These are phyloP conservation scores for Ophiostoma himal-ulmi DNA, from an alignment of 2,329 filamentous ascomycete genomes.

Conservation along the genomic window DNA sequence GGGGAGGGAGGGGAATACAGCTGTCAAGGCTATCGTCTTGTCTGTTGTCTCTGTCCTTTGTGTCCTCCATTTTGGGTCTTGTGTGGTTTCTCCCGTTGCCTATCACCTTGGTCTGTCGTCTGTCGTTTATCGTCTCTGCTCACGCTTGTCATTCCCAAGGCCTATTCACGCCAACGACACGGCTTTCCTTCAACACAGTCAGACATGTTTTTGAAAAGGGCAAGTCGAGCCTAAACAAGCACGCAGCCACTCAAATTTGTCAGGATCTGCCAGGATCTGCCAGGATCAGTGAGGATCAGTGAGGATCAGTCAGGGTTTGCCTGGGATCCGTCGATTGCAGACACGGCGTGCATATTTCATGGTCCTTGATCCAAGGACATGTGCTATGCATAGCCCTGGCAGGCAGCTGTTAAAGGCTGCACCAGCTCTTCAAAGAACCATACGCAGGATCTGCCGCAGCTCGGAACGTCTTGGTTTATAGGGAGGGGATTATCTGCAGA, in stretches of 20 bases:
- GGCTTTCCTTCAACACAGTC: not conserved
- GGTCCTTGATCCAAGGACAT: slow-evolving; percentile 8
- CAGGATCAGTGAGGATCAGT: not conserved
- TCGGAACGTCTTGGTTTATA: slow-evolving; percentile 9
- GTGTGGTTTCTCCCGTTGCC: not conserved
- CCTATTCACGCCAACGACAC: not conserved
- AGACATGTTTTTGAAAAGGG: not conserved
- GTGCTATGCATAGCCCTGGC: not conserved
- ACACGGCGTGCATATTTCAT: not conserved
- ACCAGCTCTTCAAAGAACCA: not conserved
- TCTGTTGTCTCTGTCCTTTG: not conserved
- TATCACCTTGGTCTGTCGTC: not conserved
- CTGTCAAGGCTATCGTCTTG: not conserved
- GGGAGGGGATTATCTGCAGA: not conserved
- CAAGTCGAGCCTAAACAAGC: slow-evolving; percentile 10
- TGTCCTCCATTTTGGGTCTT: not conserved
- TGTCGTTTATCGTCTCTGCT: not conserved
- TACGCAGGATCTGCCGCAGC: not conserved
- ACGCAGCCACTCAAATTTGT: not conserved
- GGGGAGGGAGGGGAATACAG: not conserved
- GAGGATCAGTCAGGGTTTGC: not conserved
- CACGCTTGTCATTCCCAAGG: not conserved
- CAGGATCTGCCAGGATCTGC: no score
- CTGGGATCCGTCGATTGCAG: not conserved
- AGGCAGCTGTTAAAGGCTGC: not conserved